Conservation (phyloP, 225 moss, liverwort and hornwort species). For the Physcomitrellopsis africana region DNA sequence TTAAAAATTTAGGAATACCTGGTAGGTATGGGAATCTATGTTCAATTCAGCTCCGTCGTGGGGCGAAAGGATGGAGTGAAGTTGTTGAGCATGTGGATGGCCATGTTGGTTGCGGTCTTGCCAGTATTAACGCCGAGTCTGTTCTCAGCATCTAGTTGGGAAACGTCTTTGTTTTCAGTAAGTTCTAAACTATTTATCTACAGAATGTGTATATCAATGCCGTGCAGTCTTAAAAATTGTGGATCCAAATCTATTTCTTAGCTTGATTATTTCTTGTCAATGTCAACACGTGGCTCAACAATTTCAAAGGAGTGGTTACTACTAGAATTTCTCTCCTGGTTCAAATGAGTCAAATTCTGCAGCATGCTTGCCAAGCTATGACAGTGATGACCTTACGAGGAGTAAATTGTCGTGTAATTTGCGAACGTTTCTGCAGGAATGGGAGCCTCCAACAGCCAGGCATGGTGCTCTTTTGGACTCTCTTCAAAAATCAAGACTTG, state of each 20-base stretch:
- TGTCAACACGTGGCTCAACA: not conserved
- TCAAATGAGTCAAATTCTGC: not conserved
- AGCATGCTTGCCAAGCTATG: not conserved
- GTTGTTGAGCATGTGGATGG: constrained; percentile 41
- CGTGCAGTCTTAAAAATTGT: not conserved
- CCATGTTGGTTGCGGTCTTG: constrained; percentile 43
- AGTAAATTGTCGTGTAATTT: not conserved
- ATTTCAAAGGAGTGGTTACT: not conserved
- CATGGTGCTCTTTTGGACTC: constrained; percentile 57
- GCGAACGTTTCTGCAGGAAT: constrained; percentile 49
- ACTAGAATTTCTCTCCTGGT: constrained; percentile 10
- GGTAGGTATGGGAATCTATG: constrained; percentile 17
- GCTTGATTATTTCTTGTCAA: constrained; percentile 11
- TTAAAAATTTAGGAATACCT: constrained; percentile 12
- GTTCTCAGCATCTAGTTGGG: constrained; percentile 53
- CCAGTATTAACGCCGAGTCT: constrained; percentile 47
- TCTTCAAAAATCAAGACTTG: constrained; percentile 47
- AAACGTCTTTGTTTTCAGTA: constrained; percentile 60
- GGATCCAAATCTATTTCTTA: not conserved
- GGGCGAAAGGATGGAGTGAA: constrained; percentile 40
- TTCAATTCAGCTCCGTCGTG: constrained; percentile 29
- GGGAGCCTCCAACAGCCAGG: constrained; percentile 68
- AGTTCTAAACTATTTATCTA: constrained; percentile 4
- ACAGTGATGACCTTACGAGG: not conserved
- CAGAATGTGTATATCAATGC: not conserved